phyloP scores from a whole-genome alignment of 169 alveolate genomes.

The Plasmodium gonderi region DNA sequence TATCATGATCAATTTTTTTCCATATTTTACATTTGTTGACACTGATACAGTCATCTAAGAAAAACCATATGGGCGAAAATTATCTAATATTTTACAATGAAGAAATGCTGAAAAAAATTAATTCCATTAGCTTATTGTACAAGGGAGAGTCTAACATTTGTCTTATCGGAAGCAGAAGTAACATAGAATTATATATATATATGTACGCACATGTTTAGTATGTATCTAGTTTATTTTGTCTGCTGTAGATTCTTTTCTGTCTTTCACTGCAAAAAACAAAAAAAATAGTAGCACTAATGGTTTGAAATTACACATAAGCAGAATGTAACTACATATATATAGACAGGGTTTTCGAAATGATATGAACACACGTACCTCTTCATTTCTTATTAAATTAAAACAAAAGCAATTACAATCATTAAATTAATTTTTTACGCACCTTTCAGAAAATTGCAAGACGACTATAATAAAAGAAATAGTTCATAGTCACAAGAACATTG shows the following conservation, averaged over 20 bases:
- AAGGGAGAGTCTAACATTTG: slow-evolving; percentile 59
- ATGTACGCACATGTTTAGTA: neutral
- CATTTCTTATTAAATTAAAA: neutral
- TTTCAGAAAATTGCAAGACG: slow-evolving; percentile 65
- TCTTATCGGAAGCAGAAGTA: slow-evolving; percentile 59
- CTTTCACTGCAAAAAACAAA: neutral
- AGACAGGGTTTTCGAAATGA: neutral
- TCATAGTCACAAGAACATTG: slow-evolving; percentile 8
- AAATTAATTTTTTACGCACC: neutral
- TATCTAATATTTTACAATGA: slow-evolving; percentile 59
- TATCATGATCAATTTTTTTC: neutral
- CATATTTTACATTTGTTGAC: neutral
- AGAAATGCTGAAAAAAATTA: slow-evolving; percentile 53
- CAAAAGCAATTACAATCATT: neutral
- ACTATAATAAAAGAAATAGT: slow-evolving; percentile 56
- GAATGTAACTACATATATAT: neutral
- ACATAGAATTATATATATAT: neutral
- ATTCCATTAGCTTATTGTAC: slow-evolving; percentile 47
- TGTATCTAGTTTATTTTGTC: neutral
- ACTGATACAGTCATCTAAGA: neutral
- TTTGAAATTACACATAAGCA: neutral
- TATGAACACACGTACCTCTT: neutral
- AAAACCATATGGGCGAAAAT: slow-evolving; percentile 12
- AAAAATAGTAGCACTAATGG: too few relatives aligned
- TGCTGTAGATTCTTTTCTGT: neutral